A percentile compares a stretch with the other conserved stretches of the same genome.
Conservation (phyloP, 2,329 filamentous ascomycete species). For the Trichothecium sympodiale region DNA sequence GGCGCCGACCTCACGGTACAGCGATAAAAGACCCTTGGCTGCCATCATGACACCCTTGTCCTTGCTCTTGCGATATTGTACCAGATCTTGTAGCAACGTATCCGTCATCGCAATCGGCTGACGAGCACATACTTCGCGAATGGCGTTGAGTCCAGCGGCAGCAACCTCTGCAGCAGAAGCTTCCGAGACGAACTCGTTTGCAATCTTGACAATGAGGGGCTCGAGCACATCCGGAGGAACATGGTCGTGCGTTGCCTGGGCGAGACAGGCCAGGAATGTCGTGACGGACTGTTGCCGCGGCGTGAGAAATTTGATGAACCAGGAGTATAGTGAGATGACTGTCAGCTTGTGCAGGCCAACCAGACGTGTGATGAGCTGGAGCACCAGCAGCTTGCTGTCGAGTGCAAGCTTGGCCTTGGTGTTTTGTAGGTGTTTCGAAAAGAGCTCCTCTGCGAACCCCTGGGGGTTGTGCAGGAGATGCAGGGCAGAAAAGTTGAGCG, state of each 20-base stretch:
- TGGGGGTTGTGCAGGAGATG: slow-evolving; percentile 92
- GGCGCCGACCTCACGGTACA: slow-evolving; percentile 86
- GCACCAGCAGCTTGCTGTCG: slow-evolving; percentile 79
- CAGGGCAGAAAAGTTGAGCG: slow-evolving; percentile 90
- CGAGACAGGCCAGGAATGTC: slow-evolving; percentile 82
- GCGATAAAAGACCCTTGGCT: slow-evolving; percentile 76
- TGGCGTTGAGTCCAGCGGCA: slow-evolving; percentile 84
- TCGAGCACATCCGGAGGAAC: slow-evolving; percentile 90
- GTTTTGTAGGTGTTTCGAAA: slow-evolving; percentile 82
- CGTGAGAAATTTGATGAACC: slow-evolving; percentile 87
- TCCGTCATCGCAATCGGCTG: slow-evolving; percentile 96
- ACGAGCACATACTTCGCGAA: slow-evolving; percentile 83
- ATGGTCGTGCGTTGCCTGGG: slow-evolving; percentile 81
- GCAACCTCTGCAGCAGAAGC: slow-evolving; percentile 84
- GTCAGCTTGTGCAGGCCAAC: slow-evolving; percentile 90
- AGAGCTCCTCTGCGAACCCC: slow-evolving; percentile 81
- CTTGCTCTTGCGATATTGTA: slow-evolving; percentile 93
- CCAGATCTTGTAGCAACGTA: slow-evolving; percentile 87
- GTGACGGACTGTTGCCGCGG: slow-evolving; percentile 84
- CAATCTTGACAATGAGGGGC: slow-evolving; percentile 86
- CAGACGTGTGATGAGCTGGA: slow-evolving; percentile 83
- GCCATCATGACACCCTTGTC: slow-evolving; percentile 99
- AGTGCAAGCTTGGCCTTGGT: slow-evolving; percentile 75
- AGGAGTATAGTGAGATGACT: slow-evolving; percentile 84
- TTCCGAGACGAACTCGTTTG: slow-evolving; percentile 96